Base-by-base conservation (phyloP, 2,329 filamentous ascomycete genomes). In the Colletotrichum spinosum region DNA sequence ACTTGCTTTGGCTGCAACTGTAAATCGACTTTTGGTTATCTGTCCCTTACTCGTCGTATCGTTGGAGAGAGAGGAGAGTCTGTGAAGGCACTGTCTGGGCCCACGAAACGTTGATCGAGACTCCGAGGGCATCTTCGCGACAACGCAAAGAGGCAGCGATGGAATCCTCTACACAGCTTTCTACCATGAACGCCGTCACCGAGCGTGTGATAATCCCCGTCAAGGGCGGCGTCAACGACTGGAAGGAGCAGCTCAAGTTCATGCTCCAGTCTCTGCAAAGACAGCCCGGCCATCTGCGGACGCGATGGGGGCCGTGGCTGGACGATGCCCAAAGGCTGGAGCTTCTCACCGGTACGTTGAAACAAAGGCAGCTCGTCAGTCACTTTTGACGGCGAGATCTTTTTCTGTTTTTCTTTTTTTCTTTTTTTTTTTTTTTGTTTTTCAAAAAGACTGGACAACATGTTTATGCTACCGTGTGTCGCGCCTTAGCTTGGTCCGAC, bases 291-390 rank as follows among this genome's bases (percentile, higher is more conserved):
- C 69, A 71, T 41, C 69, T 75, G 54, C 71, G 71, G 11, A 74
- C 72, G 37, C 67, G 72, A 66, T 74, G 72, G 73, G 73, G 72
- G 6, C 70, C 70, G 8, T 67, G 70, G 55, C 68, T 56, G 55
- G 72, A 75, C 58, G 67, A 74, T 51, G 69, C 67, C 44, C 67
- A 72, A 53, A 72, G 64, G 50, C 61, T 75, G 12, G 73, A 75
- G 41, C 67, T 75, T 44, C 55, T 72, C 25, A 71, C 71, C 37
- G 70, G 72, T 73, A 60, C 13, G 58, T 38, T 8, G 11, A 11
- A 12, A 35, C 34, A 35, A 38, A n/a, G 12, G 34, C 34, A 17
- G 11, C n/a, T 10, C 8, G 53, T 13, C 15, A 1, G 42, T 38
- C 39, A 37, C 38, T 35, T 55, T 39, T 44, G 34, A 38, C 52